Conservation (phyloP, 345 rosid genomes). For the Aegle marmelos region DNA sequence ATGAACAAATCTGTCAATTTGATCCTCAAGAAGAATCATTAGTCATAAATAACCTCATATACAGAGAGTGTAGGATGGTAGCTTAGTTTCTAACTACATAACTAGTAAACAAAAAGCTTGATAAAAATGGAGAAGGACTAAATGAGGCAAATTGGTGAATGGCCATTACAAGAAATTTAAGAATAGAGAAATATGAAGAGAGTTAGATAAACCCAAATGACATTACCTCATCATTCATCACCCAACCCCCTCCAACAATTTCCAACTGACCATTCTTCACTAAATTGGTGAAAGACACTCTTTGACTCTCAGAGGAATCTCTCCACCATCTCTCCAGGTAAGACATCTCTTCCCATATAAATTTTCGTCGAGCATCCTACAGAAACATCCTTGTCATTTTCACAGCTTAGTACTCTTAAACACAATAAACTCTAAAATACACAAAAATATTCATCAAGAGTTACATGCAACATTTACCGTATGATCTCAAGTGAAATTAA, state of each 20-base stretch:
- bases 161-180: background rate
- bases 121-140: background rate
- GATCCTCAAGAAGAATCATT: background rate
- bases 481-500: background rate
- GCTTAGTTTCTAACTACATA: background rate
- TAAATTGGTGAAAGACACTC: slow-evolving; percentile 63
- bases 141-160: background rate
- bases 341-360: slow-evolving; percentile 99
- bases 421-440: background rate
- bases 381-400: slow-evolving; percentile 8
- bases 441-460: background rate
- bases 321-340: slow-evolving; percentile 99
- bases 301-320: slow-evolving; percentile 64
- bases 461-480: background rate
- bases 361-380: slow-evolving; percentile 82
- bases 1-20: slow-evolving; percentile 9
- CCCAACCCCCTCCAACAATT: slow-evolving; percentile 99
- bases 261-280: slow-evolving; percentile 93
- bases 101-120: background rate
- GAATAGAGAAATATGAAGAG: background rate
- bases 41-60: slow-evolving; percentile 1
- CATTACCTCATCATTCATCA: slow-evolving; percentile 96
- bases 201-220: background rate
- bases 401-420: background rate
- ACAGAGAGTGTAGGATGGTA: background rate